Evolutionary conservation across 257 asterid genomes (phyloP), one percentile per base, ranked within the genome.

Genomic region (Solanum chiquidenum): DNA sequence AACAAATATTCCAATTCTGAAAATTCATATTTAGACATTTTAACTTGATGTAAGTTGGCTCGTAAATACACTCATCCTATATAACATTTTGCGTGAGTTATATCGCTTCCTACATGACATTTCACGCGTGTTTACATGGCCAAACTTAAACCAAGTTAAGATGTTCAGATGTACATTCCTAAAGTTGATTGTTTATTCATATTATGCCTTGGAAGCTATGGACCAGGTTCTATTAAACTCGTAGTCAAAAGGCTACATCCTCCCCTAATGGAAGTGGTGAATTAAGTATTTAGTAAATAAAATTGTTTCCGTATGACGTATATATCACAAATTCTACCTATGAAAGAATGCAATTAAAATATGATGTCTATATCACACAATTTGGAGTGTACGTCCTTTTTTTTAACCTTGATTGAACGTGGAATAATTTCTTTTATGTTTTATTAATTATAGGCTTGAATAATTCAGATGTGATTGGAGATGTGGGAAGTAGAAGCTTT

Each of bases 401-500:
- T 9, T 9, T 2, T 5, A 62, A 62, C 14, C 31, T 25, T 62
- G 12, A n/a, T 62, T 20, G 25, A 58, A 58, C 0, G 5, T 20
- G 11, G 2, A 2, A 64, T 66, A 25, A 66, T 66, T 66, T 66
- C 55, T 66, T 7, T 25, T 11, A 72, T 72, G 42, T 33, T 72
- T 37, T 38, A 1, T 37, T 38, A 3, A 75, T 23, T 74, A 74
- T 69, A 95, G 98, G 98, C 86, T 89, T 94, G 93, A 90, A 90
- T 69, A 95, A 90, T 83, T 91, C 95, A 5, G 96, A 94, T 55
- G 69, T 91, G 86, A 94, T 95, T n/a, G 98, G 95, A 27, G 93
- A 94, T 82, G 90, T 89, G n/a, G 95, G 96, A 10, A 89, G 94
- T 90, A 90, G 98, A 88, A 92, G 90, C 90, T 94, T 94, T 88